Evolutionary conservation across 1,284 basidiomycete genomes (phyloP).

Genomic region (Puccinia sorghi): DNA sequence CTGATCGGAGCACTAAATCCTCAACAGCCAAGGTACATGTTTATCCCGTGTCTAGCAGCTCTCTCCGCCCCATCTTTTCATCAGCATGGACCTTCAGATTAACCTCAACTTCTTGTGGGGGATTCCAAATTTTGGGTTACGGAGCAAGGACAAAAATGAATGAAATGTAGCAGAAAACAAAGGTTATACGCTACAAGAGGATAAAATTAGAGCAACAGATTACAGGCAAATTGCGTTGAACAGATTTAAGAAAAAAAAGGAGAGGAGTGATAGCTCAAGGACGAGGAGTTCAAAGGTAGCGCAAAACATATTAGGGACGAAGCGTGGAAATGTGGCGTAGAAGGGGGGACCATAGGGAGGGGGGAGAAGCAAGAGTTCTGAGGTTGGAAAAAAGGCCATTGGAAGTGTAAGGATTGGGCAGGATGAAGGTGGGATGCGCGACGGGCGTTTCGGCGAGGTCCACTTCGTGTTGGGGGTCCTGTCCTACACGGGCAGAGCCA

Average conservation of each 20-base stretch:
- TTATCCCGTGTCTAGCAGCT: too few species aligned
- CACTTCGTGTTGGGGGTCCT: background rate
- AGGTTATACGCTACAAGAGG: background rate
- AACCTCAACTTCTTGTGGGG: too few species aligned
- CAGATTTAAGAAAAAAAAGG: background rate
- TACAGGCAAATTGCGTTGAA: background rate
- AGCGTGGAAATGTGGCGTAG: background rate
- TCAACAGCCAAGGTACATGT: too few species aligned
- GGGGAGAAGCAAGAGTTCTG: background rate
- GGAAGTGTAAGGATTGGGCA: background rate
- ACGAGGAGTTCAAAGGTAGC: background rate
- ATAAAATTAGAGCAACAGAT: background rate
- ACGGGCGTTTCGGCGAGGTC: background rate
- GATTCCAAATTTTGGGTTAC: too few species aligned
- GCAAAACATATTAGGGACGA: background rate
- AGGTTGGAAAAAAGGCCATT: slow-evolving; percentile 3
- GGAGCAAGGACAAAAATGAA: too few species aligned
- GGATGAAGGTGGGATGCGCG: slow-evolving; percentile 15
- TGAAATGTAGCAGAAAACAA: too few species aligned
- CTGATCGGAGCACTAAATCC: too few species aligned
- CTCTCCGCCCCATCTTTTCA: too few species aligned
- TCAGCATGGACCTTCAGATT: too few species aligned
- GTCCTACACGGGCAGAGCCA: background rate
- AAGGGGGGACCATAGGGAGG: slow-evolving; percentile 21
- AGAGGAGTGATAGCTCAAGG: background rate